phyloP scores from a whole-genome alignment of 106 monocot species.

The Amphibolis antarctica region DNA sequence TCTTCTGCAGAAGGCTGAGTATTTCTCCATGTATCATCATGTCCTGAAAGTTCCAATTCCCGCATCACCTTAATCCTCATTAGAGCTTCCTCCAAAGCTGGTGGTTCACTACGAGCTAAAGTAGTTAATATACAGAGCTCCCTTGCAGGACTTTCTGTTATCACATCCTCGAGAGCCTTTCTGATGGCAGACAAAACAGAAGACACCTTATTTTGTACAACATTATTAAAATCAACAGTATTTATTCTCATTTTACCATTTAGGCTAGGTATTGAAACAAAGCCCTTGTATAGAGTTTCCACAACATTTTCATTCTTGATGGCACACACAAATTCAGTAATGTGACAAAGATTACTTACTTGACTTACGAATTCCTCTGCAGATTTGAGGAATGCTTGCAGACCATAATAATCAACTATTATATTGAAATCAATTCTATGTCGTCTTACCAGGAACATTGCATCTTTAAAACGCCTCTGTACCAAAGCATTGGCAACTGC shows the following conservation, averaged over 20 bases:
- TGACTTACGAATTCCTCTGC: slow-evolving; percentile 67
- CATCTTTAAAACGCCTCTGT: slow-evolving; percentile 60
- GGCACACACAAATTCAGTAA: slow-evolving; percentile 87
- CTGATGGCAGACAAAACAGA: slow-evolving; percentile 54
- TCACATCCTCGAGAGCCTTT: slow-evolving; percentile 47
- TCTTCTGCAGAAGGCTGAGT: slow-evolving; percentile 78
- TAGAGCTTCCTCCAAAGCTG: slow-evolving; percentile 84
- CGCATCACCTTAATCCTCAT: slow-evolving; percentile 74
- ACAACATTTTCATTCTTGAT: slow-evolving; percentile 76
- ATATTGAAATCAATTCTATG: slow-evolving; percentile 98
- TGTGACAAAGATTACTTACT: slow-evolving; percentile 67
- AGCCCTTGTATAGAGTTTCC: slow-evolving; percentile 49
- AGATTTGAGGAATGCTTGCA: slow-evolving; percentile 53
- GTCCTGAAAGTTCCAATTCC: slow-evolving; percentile 52
- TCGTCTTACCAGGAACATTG: slow-evolving; percentile 80
- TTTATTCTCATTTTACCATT: slow-evolving; percentile 6
- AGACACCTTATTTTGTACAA: slow-evolving; percentile 37
- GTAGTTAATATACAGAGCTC: slow-evolving; percentile 96
- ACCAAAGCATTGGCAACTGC: slow-evolving; percentile 66
- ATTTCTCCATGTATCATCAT: slow-evolving; percentile 30
- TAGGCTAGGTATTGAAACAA: slow-evolving; percentile 21
- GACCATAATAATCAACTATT: slow-evolving; percentile 81
- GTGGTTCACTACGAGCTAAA: slow-evolving; percentile 83
- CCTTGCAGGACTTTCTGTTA: slow-evolving; percentile 54
- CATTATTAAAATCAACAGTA: neutral